Evolutionary conservation across 495 filamentous ascomycete genomes (phyloP), one percentile per base, ranked within the genome.

Genomic region (Evansstolkia leycettana): DNA sequence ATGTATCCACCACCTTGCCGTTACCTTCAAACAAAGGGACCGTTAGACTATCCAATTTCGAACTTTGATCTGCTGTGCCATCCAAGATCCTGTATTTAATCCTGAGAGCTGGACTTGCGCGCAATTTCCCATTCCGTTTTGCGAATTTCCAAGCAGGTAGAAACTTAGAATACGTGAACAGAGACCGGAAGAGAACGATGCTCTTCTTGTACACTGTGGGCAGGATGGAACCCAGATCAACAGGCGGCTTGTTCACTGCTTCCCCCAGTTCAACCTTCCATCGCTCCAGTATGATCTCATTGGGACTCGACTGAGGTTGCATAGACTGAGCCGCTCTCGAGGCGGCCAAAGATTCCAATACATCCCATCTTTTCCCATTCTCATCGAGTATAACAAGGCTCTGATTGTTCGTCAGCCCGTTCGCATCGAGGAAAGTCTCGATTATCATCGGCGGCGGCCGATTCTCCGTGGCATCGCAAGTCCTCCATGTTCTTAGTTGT

Each of bases 161-260:
- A 37, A 94, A 71, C 45, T 81, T 82, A 17, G 83, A 73, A 34
- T 79, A 82, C 10, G 84, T 70, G 56, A 85, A 95, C n/a, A 98
- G 69, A 7, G 86, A 87, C 39, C 92, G 73, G 58, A 96, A 95
- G 41, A 96, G 72, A 37, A 96, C 80, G 41, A 98, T 90, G 46
- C 77, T 80, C 60, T 89, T 86, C 64, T 96, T 98, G 66, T 98
- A 98, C 39, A 90, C 77, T 15, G 84, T 89, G 3, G 90, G 86
- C 31, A 95, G 63, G 13, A 73, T 72, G 19, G 75, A 66, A 23
- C 69, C 75, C 45, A 85, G 72, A 43, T 90, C 83, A 20, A 48
- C 44, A 11, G 76, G 68, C 17, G 66, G 54, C 27, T 61, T 51
- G 32, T 67, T 65, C n/a, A 65, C 54, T 11, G 69, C 54, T 42